These are phyloP conservation scores for Haberlea rhodopensis DNA, from an alignment of 257 asterid genomes.

Conservation along the genomic window DNA sequence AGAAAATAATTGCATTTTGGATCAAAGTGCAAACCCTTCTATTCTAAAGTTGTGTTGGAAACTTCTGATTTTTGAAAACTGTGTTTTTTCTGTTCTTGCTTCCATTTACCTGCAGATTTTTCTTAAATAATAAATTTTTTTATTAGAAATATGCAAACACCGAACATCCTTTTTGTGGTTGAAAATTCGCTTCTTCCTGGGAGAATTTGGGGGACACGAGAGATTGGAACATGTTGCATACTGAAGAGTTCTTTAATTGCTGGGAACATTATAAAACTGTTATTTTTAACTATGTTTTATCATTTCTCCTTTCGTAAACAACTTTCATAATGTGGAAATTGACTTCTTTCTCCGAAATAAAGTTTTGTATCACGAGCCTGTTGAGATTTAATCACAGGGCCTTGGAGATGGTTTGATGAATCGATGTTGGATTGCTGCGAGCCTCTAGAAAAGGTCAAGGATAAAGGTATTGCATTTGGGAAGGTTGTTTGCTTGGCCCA, in stretches of 20 bases:
- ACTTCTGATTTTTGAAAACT: constrained; percentile 7
- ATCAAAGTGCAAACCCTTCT: constrained; percentile 16
- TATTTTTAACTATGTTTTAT: not conserved
- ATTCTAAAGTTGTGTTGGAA: constrained; percentile 9
- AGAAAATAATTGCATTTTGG: constrained; percentile 1
- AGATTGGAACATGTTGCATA: constrained; percentile 15
- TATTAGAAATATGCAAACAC: constrained; percentile 19
- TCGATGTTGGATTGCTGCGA: constrained; percentile 98
- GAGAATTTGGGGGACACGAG: constrained; percentile 2
- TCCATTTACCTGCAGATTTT: constrained; percentile 2
- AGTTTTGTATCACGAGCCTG: constrained; percentile 26
- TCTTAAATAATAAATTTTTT: constrained; percentile 7
- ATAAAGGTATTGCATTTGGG: constrained; percentile 84
- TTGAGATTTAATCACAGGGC: constrained; percentile 53
- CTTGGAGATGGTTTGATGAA: constrained; percentile 99
- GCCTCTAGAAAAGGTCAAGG: constrained; percentile 92
- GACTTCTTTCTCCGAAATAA: constrained; percentile 1
- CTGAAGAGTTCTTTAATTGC: not conserved
- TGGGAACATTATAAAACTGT: not conserved
- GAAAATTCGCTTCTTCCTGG: constrained; percentile 6
- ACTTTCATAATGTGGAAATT: constrained; percentile 10
- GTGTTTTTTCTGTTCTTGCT: not conserved
- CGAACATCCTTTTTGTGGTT: constrained; percentile 13
- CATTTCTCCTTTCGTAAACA: not conserved
- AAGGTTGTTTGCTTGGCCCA: constrained; percentile 93